These are phyloP conservation scores for Volvariella surrecta DNA, from an alignment of 1,284 basidiomycete genomes.

Conservation along the genomic window DNA sequence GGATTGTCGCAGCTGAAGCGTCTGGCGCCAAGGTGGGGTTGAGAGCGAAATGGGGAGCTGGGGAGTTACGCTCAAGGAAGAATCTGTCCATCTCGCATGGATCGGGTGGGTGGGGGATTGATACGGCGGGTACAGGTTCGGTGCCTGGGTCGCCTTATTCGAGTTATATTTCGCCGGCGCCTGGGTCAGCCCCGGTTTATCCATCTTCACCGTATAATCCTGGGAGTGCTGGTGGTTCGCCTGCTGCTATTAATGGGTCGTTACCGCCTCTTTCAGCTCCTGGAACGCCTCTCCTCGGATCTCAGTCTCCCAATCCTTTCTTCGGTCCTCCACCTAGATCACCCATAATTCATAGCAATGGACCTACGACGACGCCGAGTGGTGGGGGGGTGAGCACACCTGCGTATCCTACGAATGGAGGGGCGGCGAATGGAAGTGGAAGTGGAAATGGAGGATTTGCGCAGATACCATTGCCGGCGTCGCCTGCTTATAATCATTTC, in stretches of 20 bases:
- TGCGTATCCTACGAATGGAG: background rate
- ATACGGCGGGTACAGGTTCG: no score
- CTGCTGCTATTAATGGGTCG: conserved; percentile 1
- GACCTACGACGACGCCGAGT: no score
- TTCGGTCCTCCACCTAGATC: conserved; percentile 9
- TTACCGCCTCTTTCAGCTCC: background rate
- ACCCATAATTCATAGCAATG: no score
- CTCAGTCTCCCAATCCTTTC: conserved; percentile 19
- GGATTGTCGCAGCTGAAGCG: conserved; percentile 57
- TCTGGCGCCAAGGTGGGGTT: conserved; percentile 39
- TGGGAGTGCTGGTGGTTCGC: background rate
- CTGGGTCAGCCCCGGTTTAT: background rate
- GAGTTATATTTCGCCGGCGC: background rate
- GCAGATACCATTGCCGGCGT: conserved; percentile 13
- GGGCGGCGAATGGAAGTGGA: conserved; percentile 2
- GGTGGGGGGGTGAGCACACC: background rate
- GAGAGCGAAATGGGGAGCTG: conserved; percentile 35
- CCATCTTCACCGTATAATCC: background rate
- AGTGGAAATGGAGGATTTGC: conserved; percentile 4
- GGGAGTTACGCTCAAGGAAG: conserved; percentile 26
- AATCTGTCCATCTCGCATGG: background rate
- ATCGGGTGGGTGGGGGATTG: background rate
- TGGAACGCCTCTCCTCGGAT: conserved; percentile 14
- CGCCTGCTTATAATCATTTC: conserved; percentile 23
- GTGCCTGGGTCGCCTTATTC: background rate